Conservation (phyloP, 371 early-diverging fungal species). For the Massospora cicadina region DNA sequence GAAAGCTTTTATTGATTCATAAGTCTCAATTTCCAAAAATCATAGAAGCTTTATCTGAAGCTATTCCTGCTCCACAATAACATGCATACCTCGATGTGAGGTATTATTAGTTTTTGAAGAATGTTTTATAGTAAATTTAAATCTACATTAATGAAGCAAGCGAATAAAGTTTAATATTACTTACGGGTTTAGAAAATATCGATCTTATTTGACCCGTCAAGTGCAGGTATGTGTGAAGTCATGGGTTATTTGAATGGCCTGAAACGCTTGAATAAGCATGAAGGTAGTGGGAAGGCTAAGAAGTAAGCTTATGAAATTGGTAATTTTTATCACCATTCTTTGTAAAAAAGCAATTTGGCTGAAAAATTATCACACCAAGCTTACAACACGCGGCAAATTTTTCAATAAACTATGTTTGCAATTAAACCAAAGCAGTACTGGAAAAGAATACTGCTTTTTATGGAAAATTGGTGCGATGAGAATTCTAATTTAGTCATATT, state of each 20-base stretch:
- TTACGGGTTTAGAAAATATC: neutral
- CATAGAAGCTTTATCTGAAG: slow-evolving; percentile 18
- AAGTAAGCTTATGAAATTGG: no score
- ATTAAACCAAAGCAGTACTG: no score
- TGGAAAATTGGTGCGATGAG: no score
- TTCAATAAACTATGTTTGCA: no score
- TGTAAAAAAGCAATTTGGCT: neutral
- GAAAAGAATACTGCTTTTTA: no score
- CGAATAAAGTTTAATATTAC: neutral
- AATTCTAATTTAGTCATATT: no score
- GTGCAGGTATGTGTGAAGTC: neutral
- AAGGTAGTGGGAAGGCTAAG: neutral
- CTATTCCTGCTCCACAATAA: slow-evolving; percentile 7
- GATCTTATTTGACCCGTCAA: neutral
- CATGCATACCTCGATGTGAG: neutral
- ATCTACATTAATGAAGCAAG: neutral
- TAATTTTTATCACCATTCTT: neutral
- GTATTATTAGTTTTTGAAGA: neutral
- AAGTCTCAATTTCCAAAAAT: slow-evolving; percentile 34
- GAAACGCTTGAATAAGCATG: neutral
- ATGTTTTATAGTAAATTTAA: neutral
- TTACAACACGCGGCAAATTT: no score
- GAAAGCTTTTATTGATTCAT: slow-evolving; percentile 54
- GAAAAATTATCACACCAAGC: no score
- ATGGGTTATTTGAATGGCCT: neutral